Base-by-base conservation (phyloP, 257 asterid species). In the Scutellaria galericulata region DNA sequence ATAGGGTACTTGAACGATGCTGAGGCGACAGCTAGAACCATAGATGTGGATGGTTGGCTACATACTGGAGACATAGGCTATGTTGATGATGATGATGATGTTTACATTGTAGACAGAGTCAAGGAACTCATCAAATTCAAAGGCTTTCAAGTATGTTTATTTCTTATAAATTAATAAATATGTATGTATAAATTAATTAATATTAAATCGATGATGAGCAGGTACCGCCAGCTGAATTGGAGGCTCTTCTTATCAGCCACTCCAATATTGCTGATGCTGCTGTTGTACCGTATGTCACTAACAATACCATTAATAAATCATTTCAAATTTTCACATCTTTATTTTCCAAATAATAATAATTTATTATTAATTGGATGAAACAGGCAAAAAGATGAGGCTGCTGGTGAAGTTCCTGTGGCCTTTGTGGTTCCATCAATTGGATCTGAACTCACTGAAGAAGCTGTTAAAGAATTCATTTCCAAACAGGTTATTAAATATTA, bases 151-250 rank as follows among this genome's bases (percentile, higher is more conserved):
- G 96, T 72, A 72, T 1, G 6, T 51, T 51, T 12, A 18, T 18
- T 18, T 18, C 18, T 0, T 18, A 18, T 18, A 18, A 18, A 18
- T 18, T 18, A 18, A 18, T 18, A 18, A 18, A 18, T 18, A 18
- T 18, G 18, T 18, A 18, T 18, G 0, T 18, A 18, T 18, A 18
- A 18, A 50, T 51, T 51, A 51, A 7, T 52, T 56, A 56, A 7
- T 24, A 2, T 24, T 24, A 24, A 24, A 24, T 37, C 47, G 11
- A 47, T 64, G 48, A 39, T 77, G 70, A 24, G 27, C 62, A 89
- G 92, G 98, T 92, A 39, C 97, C 98, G 41, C 98, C 98, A 1
- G 98, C 98, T 9, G 98, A 92, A 79, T 84, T 92, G 41, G 98
- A 92, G 87, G 91, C 92, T 10, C 97, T 92, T 74, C 92, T 92